phyloP scores from a whole-genome alignment of 2,329 filamentous ascomycete genomes.

The Gaeumannomyces sp. region DNA sequence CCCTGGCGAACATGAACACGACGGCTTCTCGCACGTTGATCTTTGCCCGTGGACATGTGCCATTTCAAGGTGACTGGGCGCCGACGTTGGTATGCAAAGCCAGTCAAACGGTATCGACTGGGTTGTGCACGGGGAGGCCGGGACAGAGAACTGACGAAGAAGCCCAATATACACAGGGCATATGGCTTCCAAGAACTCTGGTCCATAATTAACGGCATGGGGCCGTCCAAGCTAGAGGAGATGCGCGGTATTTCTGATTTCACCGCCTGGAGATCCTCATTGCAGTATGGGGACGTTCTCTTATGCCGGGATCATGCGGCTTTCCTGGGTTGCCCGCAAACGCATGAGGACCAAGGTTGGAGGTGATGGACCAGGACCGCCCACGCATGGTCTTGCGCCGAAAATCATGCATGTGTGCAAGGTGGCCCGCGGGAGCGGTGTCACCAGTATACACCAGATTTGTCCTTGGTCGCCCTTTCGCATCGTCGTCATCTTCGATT shows the following conservation, averaged over 20 bases:
- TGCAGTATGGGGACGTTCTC: not conserved
- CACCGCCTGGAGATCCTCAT: not conserved
- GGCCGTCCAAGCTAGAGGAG: not conserved
- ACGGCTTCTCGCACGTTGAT: not conserved
- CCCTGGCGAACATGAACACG: not conserved
- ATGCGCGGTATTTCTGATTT: not conserved
- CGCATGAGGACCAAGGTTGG: not conserved
- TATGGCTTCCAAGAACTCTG: not conserved
- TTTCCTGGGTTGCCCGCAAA: not conserved
- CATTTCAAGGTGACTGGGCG: not conserved
- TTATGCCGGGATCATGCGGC: not conserved
- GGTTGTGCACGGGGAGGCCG: too few species aligned
- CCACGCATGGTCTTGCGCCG: not conserved
- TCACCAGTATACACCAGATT: not conserved
- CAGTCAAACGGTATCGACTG: not conserved
- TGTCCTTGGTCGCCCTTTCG: not conserved
- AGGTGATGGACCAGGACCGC: not conserved
- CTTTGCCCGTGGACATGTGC: not conserved
- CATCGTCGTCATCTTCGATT: not conserved
- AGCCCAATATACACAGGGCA: not conserved
- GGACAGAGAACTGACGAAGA: not conserved
- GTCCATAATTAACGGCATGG: not conserved
- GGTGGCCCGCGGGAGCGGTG: not conserved
- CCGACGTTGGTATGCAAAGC: too few species aligned
- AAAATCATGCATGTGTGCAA: not conserved